A percentile compares a stretch with the other conserved stretches of the same genome.
These are phyloP conservation scores for Manihot esculenta DNA, from an alignment of 441 rosid species.

Conservation along the genomic window DNA sequence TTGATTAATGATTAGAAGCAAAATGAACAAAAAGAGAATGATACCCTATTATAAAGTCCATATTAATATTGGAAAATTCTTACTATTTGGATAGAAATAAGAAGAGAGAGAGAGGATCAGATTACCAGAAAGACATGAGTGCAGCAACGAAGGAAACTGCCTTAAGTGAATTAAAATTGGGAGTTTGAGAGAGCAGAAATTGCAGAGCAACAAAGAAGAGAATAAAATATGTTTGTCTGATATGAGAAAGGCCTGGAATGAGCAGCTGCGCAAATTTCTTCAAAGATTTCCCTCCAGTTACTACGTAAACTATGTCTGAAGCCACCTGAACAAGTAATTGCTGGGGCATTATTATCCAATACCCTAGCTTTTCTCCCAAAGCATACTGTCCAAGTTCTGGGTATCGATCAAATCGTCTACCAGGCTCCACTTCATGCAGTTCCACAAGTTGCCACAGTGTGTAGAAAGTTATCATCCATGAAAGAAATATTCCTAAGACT, in stretches of 20 bases:
- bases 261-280: constrained; percentile 39
- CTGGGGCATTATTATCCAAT: constrained; percentile 71
- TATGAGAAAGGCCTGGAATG: not conserved
- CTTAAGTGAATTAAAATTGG: constrained; percentile 65
- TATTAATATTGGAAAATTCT: too few relatives aligned
- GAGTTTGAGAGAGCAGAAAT: constrained; percentile 59
- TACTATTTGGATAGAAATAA: not conserved
- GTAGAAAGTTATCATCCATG: constrained; percentile 71
- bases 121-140: constrained; percentile 64
- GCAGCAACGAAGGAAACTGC: constrained; percentile 64
- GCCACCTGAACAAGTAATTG: constrained; percentile 68
- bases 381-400: constrained; percentile 72
- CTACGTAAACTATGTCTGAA: constrained; percentile 63
- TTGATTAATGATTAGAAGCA: too few relatives aligned
- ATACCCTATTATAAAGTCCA: too few relatives aligned
- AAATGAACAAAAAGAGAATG: too few relatives aligned
- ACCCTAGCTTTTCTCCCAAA: constrained; percentile 69
- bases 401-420: constrained; percentile 74
- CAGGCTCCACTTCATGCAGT: constrained; percentile 80
- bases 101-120: not conserved
- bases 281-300: constrained; percentile 71
- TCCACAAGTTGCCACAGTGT: constrained; percentile 85
- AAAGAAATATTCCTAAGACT: constrained; percentile 35
- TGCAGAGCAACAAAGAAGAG: constrained; percentile 58
- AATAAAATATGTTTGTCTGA: constrained; percentile 58